Evolutionary conservation across 1,284 basidiomycete species (phyloP), one percentile per base, ranked within the genome.

Genomic region (Phylloporus gajari): DNA sequence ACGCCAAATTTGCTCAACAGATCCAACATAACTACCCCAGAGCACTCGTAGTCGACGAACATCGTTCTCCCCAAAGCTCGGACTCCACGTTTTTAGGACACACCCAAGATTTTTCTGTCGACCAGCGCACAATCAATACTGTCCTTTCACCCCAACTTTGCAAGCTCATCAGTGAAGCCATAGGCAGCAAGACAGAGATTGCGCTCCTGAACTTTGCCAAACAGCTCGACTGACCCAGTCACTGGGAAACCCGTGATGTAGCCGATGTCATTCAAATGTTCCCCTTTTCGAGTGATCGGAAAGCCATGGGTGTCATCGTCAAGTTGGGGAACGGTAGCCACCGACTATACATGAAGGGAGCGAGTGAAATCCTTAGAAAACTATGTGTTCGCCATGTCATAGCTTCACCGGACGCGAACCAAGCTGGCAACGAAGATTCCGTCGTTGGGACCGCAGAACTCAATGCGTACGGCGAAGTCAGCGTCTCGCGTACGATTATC

Each of bases 141-240:
- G 86, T 91, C 62, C 86, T 97, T 63, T 86, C 91, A 1, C 88
- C 89, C 1, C 86, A 90, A 38, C 85, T 97, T 12, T 87, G 86
- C 70, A 86, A 86, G 11, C 86, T 97, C 3, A 89, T 98, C 35
- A 35, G 8, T 35, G 91, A 93, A 72, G 90, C 95, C 25, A 89
- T 98, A 67, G 97, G 98, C 11, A 96, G 91, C 86, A 99, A 99
- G 89, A 99, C 97, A 12, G 97, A 99, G 86, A 96, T 94, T 1
- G 97, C 97, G 2, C 88, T 99, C 35, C 87, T 99, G 32, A 90
- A 92, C 75, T 96, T 99, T 78, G 95, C 95, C n/a, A 93, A 94
- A 85, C 91, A 95, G n/a, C n/a, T n/a, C n/a, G n/a, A n/a, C n/a
- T n/a, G n/a, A n/a, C 85, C 86, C 13, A 86, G 93, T 77, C 97